Evolutionary conservation across 352 stramenopile species (phyloP), one percentile per base, ranked within the genome.

Genomic region (Phytophthora melonis): DNA sequence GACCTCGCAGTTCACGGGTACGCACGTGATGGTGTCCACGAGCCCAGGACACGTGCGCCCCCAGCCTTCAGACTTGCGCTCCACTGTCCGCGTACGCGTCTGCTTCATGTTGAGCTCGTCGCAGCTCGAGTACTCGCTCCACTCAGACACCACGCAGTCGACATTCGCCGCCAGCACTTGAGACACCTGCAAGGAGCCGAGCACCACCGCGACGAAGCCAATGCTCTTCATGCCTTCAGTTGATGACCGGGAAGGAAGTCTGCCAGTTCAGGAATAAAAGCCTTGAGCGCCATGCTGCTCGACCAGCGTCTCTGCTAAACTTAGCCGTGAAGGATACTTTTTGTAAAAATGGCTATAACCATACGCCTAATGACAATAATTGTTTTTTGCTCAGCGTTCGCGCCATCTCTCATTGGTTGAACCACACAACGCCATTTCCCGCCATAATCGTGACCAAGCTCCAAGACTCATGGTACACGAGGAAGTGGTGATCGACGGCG

Each of bases 401-500:
- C 36, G 36, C 36, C 30, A 34, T 25, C 23, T 25, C 23, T 25
- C 5, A 71, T 70, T 19, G 18, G 19, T 63, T 63, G 19, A 45
- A 58, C 54, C 58, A 57, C 8, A 27, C 41, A 49, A 49, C 11
- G 36, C 5, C 5, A 36, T 30, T 69, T 53, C 59, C 59, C 68
- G 68, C 68, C 68, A 70, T 54, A 70, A 25, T 32, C 39, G n/a
- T 6, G 58, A 23, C 19, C 2, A 41, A 41, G 25, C 25, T 27
- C 1, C 25, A 27, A 27, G 25, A 27, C 25, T 27, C 25, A 77
- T 77, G 70, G 49, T 57, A 57, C 80, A 71, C 19, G 77, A 90
- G 30, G 85, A 94, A 81, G 84, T 93, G 64, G 77, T 92, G 74
- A 94, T 92, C 72, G 86, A 94, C 39, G 82, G 78, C 56, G 83